A percentile compares a stretch with the other conserved stretches of the same genome.
Conservation (phyloP, 1,284 basidiomycete genomes). For the Inonotus hispidus region DNA sequence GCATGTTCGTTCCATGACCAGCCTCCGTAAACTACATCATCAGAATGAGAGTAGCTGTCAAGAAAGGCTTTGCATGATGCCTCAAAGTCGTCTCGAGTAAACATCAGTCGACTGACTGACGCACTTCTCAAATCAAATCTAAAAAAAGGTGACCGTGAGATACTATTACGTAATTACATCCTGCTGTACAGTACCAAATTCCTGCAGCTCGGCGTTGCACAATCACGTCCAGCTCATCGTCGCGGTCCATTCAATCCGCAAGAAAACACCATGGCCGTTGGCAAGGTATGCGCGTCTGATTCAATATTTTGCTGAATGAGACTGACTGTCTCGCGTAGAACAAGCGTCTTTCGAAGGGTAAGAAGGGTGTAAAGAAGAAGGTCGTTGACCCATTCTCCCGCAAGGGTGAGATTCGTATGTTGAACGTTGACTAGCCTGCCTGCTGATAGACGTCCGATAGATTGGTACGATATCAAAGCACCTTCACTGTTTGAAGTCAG, state of each 20-base stretch:
- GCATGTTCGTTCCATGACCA: constrained; percentile 56
- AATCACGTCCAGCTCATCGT: constrained; percentile 38
- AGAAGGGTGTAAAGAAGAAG: constrained; percentile 99
- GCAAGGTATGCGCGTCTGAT: constrained; percentile 56
- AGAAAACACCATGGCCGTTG: constrained; percentile 78
- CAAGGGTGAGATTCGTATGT: constrained; percentile 63
- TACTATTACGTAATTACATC: background rate
- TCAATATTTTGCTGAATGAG: constrained; percentile 4
- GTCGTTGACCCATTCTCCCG: constrained; percentile 99
- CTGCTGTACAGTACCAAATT: constrained; percentile 7
- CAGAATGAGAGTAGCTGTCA: constrained; percentile 25
- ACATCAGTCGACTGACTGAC: constrained; percentile 12
- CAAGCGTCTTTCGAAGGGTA: constrained; percentile 99
- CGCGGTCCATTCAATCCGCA: constrained; percentile 41
- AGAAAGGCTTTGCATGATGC: constrained; percentile 52
- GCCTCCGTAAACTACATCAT: constrained; percentile 24
- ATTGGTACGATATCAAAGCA: constrained; percentile 99
- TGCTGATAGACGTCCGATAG: constrained; percentile 35
- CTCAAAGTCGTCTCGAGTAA: constrained; percentile 59
- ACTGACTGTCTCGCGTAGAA: constrained; percentile 50
- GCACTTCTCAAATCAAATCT: background rate
- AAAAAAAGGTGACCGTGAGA: background rate
- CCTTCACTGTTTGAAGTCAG: constrained; percentile 97
- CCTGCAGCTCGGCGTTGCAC: background rate
- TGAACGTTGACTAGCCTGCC: background rate